Conservation (phyloP, 495 filamentous ascomycete species). For the Penicillium soppii region DNA sequence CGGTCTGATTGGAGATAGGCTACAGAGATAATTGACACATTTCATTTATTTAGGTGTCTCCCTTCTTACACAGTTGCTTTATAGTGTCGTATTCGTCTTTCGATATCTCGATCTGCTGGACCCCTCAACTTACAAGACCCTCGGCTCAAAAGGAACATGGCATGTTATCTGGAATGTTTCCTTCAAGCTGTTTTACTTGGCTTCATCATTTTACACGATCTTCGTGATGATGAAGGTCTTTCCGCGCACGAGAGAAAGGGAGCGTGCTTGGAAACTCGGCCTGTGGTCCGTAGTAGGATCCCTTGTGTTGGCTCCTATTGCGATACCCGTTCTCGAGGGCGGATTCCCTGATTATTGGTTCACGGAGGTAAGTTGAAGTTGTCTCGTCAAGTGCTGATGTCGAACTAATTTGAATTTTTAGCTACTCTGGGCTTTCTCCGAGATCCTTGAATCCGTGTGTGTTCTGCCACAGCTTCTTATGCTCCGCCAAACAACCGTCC, state of each 20-base stretch:
- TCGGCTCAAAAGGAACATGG: constrained; percentile 7
- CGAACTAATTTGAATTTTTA: constrained; percentile 32
- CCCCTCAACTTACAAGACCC: constrained; percentile 17
- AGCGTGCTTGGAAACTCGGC: constrained; percentile 87
- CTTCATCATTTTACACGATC: constrained; percentile 83
- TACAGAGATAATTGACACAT: constrained; percentile 12
- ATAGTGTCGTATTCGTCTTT: constrained; percentile 79
- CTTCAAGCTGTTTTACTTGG: constrained; percentile 82
- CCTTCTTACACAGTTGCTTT: constrained; percentile 90
- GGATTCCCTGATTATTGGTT: constrained; percentile 43
- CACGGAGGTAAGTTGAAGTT: constrained; percentile 50
- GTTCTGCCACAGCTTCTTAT: constrained; percentile 89
- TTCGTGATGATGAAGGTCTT: constrained; percentile 82
- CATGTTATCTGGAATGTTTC: constrained; percentile 52
- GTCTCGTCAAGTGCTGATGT: neutral
- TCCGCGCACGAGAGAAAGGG: constrained; percentile 82
- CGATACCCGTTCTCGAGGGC: constrained; percentile 59
- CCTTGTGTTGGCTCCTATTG: constrained; percentile 61
- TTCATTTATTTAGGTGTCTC: constrained; percentile 64
- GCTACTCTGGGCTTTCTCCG: constrained; percentile 80
- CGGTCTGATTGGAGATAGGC: neutral
- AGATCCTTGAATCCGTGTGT: constrained; percentile 86
- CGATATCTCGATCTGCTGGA: constrained; percentile 84
- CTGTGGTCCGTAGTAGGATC: constrained; percentile 60
- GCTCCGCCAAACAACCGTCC: constrained; percentile 89